phyloP scores from a whole-genome alignment of 345 rosid species.

The Trapa incisa region DNA sequence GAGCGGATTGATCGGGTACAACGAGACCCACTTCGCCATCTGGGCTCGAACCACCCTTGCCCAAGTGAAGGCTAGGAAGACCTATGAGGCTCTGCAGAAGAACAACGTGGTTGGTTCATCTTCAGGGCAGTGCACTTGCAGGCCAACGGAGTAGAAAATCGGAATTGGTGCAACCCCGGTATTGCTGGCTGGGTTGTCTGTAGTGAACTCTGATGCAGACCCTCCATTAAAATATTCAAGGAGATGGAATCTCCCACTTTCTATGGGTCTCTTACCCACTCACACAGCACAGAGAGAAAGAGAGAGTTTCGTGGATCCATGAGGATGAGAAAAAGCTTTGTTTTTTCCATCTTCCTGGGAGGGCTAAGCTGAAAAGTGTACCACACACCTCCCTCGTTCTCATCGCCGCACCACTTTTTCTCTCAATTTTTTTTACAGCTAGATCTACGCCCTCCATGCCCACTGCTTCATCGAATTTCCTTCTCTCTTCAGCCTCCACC shows the following conservation, averaged over 20 bases:
- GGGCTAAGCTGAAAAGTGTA: neutral
- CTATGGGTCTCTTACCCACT: neutral
- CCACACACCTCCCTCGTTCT: constrained; percentile 15
- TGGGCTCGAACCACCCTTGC: constrained; percentile 43
- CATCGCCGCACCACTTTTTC: neutral
- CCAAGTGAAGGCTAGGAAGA: constrained; percentile 23
- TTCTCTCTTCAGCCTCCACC: neutral
- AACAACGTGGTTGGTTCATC: constrained; percentile 3
- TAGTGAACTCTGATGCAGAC: too few species aligned
- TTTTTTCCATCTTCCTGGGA: constrained; percentile 59
- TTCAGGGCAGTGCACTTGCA: constrained; percentile 18
- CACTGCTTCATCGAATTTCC: neutral
- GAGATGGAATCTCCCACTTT: too few species aligned
- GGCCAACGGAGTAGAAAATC: neutral
- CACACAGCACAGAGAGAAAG: neutral
- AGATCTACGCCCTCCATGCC: constrained; percentile 3
- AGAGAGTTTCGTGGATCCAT: neutral
- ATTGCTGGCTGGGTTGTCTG: too few species aligned
- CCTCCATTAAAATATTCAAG: too few species aligned
- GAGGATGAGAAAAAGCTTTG: constrained; percentile 16
- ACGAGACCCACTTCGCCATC: constrained; percentile 33
- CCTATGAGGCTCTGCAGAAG: constrained; percentile 5
- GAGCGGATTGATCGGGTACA: constrained; percentile 40
- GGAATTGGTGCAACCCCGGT: too few species aligned
- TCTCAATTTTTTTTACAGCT: neutral